Evolutionary conservation across 163 green algal genomes (phyloP).

Genomic region (Volvox carteri): DNA sequence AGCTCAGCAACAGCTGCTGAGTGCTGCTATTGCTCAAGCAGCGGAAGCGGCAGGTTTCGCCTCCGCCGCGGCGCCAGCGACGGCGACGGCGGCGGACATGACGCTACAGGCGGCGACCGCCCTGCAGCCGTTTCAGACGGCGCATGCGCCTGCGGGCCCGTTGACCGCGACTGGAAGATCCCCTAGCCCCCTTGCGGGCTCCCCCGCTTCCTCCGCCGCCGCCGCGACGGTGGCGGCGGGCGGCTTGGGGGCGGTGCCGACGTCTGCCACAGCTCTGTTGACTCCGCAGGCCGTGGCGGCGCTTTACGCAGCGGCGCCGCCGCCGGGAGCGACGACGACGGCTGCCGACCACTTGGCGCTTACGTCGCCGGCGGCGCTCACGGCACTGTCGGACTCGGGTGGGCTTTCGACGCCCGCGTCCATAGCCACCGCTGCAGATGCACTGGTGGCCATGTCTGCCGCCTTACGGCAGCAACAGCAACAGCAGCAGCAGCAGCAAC

Average conservation of each 20-base stretch:
- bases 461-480: background rate
- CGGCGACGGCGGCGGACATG: background rate
- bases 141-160: background rate
- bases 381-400: background rate
- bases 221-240: background rate
- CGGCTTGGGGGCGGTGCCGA: background rate
- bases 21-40: constrained; percentile 30
- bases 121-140: background rate
- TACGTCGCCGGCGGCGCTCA: background rate
- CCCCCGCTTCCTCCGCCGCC: background rate
- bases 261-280: background rate
- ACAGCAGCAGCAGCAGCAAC: constrained; percentile 16
- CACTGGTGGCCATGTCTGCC: background rate
- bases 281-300: background rate
- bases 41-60: background rate
- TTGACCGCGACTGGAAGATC: no score
- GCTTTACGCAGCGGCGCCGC: background rate
- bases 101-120: background rate
- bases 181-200: background rate
- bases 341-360: background rate
- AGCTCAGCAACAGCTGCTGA: constrained; percentile 40
- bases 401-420: background rate
- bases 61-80: background rate
- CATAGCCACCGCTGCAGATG: background rate
- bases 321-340: background rate